Conservation (phyloP, 2,329 filamentous ascomycete genomes). For the Chaetomiaceae sp. region DNA sequence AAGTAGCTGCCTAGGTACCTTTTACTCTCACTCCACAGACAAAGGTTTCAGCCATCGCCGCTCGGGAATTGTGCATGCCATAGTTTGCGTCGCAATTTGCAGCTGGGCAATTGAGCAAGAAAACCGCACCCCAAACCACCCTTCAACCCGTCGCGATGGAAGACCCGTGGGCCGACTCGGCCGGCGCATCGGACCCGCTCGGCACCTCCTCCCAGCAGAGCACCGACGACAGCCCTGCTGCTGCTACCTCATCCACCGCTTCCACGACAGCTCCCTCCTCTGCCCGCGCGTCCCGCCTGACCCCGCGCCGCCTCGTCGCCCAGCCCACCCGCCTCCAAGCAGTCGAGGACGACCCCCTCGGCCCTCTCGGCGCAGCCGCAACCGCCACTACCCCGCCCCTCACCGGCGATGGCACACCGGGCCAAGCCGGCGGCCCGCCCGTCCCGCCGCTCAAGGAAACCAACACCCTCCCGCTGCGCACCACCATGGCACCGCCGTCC, state of each 20-base stretch:
- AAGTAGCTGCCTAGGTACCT: neutral
- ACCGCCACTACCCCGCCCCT: slow-evolving; percentile 26
- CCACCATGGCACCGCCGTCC: slow-evolving; percentile 47
- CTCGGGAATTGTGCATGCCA: neutral
- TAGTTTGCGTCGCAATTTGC: neutral
- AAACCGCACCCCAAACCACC: neutral
- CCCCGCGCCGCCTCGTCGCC: slow-evolving; percentile 61
- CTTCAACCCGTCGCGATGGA: slow-evolving; percentile 31
- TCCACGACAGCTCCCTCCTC: slow-evolving; percentile 18
- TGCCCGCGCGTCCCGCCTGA: slow-evolving; percentile 43
- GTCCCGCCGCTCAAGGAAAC: slow-evolving; percentile 65
- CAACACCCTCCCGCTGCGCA: slow-evolving; percentile 48
- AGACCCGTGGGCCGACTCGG: slow-evolving; percentile 51
- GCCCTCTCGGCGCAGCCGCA: slow-evolving; percentile 67
- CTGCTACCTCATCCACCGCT: neutral
- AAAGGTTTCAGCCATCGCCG: neutral
- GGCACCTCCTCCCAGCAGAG: slow-evolving; percentile 23
- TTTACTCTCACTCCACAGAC: too few species aligned
- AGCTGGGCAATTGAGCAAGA: neutral
- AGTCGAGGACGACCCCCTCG: slow-evolving; percentile 70
- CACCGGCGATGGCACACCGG: slow-evolving; percentile 27
- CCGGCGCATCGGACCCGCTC: slow-evolving; percentile 25
- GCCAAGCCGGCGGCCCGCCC: slow-evolving; percentile 45
- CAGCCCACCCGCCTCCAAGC: slow-evolving; percentile 75
- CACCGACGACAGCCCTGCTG: slow-evolving; percentile 18